Evolutionary conservation across 176 grass and related monocot genomes (phyloP), one percentile per base, ranked within the genome.

Genomic region (Raddia guianensis): DNA sequence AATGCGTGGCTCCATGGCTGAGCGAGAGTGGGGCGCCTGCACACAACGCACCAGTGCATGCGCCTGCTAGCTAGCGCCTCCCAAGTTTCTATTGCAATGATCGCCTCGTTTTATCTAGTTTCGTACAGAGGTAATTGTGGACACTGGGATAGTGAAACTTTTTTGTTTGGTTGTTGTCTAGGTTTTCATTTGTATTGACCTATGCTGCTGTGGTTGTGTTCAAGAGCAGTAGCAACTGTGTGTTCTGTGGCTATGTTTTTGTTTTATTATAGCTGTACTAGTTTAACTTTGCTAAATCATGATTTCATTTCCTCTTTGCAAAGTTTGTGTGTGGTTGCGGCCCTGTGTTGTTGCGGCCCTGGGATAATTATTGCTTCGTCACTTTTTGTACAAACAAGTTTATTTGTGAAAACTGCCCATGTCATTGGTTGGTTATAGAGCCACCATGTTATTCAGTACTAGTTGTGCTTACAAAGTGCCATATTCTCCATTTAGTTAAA

Each of bases 121-220:
- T 35, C 9, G 9, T 72, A 40, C 16, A 37, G 13, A 47, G 37
- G 7, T 76, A 63, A 14, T 20, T 15, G 12, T 78, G 33, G 45
- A 66, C 51, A 48, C 12, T n/a, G 10, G 10, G 37, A 59, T 20
- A 59, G 66, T 11, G 15, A 57, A 46, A 19, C 14, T 3, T 79
- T 19, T 32, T 15, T 69, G 12, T 47, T 68, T 61, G 0, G 21
- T 49, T 15, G 55, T 40, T 81, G 43, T 53, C 8, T 71, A 7
- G 19, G 64, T 80, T 60, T 55, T 12, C 57, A 72, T 82, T 51
- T 63, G 33, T 73, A 76, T 1, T 76, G 13, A 19, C 10, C 14
- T 84, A 43, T 76, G 63, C 15, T 4, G 21, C 16, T 59, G 42
- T 76, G 14, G 10, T 37, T 14, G 33, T 10, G 27, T 12, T 70